Base-by-base conservation (phyloP, 305 asterid genomes). In the Stenogyne calaminthoides region DNA sequence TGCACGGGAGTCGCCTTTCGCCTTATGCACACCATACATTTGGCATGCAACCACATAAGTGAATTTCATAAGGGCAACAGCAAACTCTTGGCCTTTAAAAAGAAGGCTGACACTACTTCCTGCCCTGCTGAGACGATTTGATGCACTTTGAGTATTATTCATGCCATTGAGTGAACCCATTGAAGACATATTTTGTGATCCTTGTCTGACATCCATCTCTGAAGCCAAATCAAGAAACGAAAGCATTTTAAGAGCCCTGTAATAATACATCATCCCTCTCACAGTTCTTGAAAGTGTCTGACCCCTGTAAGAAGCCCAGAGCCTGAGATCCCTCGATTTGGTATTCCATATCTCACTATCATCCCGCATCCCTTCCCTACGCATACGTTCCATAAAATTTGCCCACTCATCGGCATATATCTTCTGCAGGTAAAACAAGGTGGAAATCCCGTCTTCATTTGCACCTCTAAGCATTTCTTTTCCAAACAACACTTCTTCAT, bases 251-350 rank as follows among this genome's bases (percentile, higher is more conserved):
- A 94, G 88, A 73, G 99, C 99, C 84, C 95, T 76, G 84, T 91
- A 85, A 76, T 94, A 92, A 78, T 94, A 92, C 99, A 94, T 94
- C 99, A 94, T 94, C 73, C 99, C 99, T 79, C 98, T 83, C 60
- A 94, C 93, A 6, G 99, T 94, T 55, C 99, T 93, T 11, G 97
- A 85, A 34, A 94, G 80, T 39, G 99, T 94, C 79, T 94, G 99
- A 51, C 99, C 99, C 80, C 99, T 88, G 79, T 89, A 89, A 18
- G 99, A 94, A 42, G 98, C 99, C 99, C 99, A 94, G 34, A 67
- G 86, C 74, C 98, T 87, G 66, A 95, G 91, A 42, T 95, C 94
- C 83, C 97, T 83, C 27, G 83, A 16, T 76, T 84, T 92, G 15
- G 74, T 46, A 32, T 69, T 80, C 98, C 96, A 95, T 71, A 95